Conservation (phyloP, 768 basidiomycete species). For the Collybiopsis confluens region DNA sequence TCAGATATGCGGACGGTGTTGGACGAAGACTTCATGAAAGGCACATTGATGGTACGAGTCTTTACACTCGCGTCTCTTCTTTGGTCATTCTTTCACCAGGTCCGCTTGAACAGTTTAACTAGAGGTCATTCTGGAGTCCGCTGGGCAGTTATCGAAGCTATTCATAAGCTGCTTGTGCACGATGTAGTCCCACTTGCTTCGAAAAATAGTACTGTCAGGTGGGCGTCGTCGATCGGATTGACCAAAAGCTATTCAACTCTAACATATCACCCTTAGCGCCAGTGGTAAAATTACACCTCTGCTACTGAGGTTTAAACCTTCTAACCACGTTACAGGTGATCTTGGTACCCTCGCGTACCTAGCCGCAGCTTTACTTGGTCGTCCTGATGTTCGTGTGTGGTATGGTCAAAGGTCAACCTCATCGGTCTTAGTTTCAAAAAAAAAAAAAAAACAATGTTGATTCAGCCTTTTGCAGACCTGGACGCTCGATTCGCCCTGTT, state of each 20-base stretch:
- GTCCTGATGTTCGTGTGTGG: not conserved
- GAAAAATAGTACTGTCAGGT: constrained; percentile 43
- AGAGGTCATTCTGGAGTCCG: not conserved
- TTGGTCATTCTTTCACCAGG: not conserved
- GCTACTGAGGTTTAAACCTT: not conserved
- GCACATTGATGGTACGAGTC: not conserved
- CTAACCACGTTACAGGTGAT: not conserved
- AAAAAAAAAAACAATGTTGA: not conserved
- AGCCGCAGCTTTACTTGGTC: not conserved
- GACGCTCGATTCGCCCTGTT: not conserved
- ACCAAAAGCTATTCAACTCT: constrained; percentile 13
- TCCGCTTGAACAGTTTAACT: not conserved
- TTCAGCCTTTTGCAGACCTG: not conserved
- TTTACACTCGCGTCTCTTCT: not conserved
- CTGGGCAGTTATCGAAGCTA: not conserved
- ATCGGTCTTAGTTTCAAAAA: not conserved
- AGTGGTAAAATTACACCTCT: not conserved
- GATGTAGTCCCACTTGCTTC: not conserved
- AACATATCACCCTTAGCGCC: not conserved
- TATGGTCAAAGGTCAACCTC: not conserved
- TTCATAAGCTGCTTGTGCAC: not conserved
- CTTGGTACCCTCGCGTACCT: not conserved
- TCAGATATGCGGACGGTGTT: not conserved
- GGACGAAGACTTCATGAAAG: not conserved
- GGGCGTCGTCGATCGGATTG: too few species aligned